Evolutionary conservation across 176 grass and related monocot species (phyloP), one percentile per base, ranked within the genome.

Genomic region (Coix lacrymajobi): DNA sequence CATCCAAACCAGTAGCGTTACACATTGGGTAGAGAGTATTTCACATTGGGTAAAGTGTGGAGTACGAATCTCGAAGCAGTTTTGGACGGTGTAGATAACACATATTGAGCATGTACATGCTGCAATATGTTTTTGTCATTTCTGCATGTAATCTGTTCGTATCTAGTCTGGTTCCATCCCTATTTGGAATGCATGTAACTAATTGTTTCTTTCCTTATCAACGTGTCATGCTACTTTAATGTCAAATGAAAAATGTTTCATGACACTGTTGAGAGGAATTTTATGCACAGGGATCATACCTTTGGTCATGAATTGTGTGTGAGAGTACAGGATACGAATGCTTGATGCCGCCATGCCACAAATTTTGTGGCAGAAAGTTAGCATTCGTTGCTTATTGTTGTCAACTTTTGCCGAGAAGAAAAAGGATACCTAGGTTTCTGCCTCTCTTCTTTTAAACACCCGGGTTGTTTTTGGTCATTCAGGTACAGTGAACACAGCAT

Each of bases 311-410:
- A 32, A 24, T 57, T 54, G 65, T 74, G 83, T 89, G 87, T 44
- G 83, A 70, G 46, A 85, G 40, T 41, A 44, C 44, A n/a, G 36
- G 4, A 49, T 2, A 58, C 61, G 4, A 65, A 37, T 73, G 66
- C 28, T 83, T 24, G 48, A 63, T 33, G n/a, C 30, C 41, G 7
- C 71, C 56, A 26, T 41, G 24, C 2, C 31, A 62, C 82, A 43
- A 64, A 85, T 65, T 81, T 85, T 71, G 43, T 20, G 87, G 62
- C 71, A 66, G 30, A 28, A 85, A 85, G 71, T 62, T 72, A 89
- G 83, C 34, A 71, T 29, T 29, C 40, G 69, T 71, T 46, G 69
- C 69, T 71, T 71, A 71, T 45, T 40, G 12, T 29, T 28, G 69
- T 28, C 69, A 45, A 71, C 69, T 29, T 0, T 44, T 71, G 39